phyloP scores from a whole-genome alignment of 1,139 yeast genomes.

The Saccharomyces hybrid region DNA sequence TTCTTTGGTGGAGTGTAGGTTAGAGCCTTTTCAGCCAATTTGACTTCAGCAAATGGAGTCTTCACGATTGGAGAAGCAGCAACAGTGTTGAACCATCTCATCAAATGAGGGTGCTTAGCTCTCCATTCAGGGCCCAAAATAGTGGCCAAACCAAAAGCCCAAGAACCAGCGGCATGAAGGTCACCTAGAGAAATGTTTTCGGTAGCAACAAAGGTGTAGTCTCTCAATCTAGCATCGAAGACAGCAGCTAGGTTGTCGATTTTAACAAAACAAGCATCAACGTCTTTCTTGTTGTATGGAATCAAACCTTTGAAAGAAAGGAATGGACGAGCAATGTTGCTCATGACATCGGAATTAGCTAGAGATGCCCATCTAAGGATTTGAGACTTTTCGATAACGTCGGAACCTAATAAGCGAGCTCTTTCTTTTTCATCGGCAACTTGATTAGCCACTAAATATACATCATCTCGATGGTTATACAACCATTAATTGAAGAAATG shows the following conservation, averaged over 20 bases:
- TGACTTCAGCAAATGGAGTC: conserved; percentile 38
- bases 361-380: conserved; percentile 69
- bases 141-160: conserved; percentile 49
- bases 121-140: conserved; percentile 66
- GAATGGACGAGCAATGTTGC: conserved; percentile 30
- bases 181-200: conserved; percentile 82
- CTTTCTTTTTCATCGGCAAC: conserved; percentile 24
- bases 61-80: conserved; percentile 48
- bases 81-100: conserved; percentile 79
- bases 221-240: conserved; percentile 53
- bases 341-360: conserved; percentile 56
- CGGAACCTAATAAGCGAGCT: conserved; percentile 45
- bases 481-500: neutral
- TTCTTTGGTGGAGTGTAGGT: conserved; percentile 68
- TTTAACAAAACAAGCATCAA: conserved; percentile 44
- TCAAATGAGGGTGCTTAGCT: conserved; percentile 53
- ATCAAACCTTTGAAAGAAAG: conserved; percentile 37
- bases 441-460: conserved; percentile 16
- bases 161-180: conserved; percentile 48
- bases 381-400: conserved; percentile 56
- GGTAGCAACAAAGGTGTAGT: conserved; percentile 77
- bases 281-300: conserved; percentile 67
- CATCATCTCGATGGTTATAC: neutral
- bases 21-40: conserved; percentile 53
- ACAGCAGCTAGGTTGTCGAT: conserved; percentile 38